Evolutionary conservation across 345 rosid genomes (phyloP), one percentile per base, ranked within the genome.

Genomic region (Hypericum perforatum): DNA sequence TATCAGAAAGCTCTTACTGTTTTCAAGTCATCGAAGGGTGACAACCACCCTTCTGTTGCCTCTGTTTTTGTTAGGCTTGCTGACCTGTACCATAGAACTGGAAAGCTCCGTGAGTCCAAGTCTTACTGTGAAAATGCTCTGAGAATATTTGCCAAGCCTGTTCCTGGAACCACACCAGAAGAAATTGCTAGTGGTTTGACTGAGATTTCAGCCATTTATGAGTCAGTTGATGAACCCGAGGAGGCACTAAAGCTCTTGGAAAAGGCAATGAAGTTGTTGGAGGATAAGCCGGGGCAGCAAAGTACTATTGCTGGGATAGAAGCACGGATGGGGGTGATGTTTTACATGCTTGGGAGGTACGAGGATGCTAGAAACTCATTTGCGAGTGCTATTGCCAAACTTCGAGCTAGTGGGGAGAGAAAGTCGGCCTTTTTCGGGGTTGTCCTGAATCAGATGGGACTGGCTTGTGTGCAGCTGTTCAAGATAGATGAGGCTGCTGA

Each of bases 1-100:
- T 92, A 88, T 70, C 99, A 92, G 76, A 92, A 92, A 80, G 99
- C 97, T 50, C 91, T 92, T 22, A 92, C 99, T 0, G 91, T 92
- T 43, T 92, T 88, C 65, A 92, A 92, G 73, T 76, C 99, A 3
- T 84, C 99, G 0, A 92, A 80, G 68, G 99, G 99, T 0, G 99
- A 92, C 72, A 84, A 74, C 77, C 99, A 92, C 69, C 97, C 94
- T 11, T 71, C 81, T 0, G 99, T 92, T 5, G 99, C 97, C 39
- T 84, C 95, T 5, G 95, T 89, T 57, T 85, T 83, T 71, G 97
- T 84, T 8, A 86, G 94, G 29, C 83, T 92, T 41, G 99, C 99
- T 46, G 99, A 92, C 68, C 80, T 92, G 39, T 92, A 92, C 73
- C 90, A 92, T 55, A 84, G 78, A 67, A 92, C 99, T 0, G 99